A percentile compares a stretch with the other conserved stretches of the same genome.
phyloP scores from a whole-genome alignment of 2,329 filamentous ascomycete species.

The Aspergillus sp. region DNA sequence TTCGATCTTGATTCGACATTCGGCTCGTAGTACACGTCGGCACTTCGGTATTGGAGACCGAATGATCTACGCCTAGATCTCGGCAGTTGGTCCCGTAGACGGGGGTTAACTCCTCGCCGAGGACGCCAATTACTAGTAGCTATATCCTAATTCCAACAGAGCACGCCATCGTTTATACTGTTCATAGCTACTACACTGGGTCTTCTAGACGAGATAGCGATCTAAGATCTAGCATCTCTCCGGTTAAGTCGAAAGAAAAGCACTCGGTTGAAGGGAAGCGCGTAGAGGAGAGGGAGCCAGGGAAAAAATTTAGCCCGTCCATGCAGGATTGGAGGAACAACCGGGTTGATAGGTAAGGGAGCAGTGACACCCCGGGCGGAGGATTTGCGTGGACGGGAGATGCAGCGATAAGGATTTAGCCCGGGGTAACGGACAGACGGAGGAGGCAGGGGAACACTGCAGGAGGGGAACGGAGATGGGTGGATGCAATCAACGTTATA shows the following conservation, averaged over 20 bases:
- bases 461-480: neutral
- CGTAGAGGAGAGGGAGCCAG: neutral
- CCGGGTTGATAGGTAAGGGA: neutral
- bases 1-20: neutral
- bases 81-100: neutral
- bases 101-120: neutral
- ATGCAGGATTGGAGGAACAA: neutral
- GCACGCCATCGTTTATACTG: neutral
- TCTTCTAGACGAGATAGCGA: neutral
- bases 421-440: slow-evolving; percentile 7
- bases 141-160: neutral
- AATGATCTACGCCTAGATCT: neutral
- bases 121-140: neutral
- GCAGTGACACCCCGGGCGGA: slow-evolving; percentile 1
- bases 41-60: neutral
- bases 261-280: slow-evolving; percentile 6
- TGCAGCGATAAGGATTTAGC: slow-evolving; percentile 6
- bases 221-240: neutral
- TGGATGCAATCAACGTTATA: neutral
- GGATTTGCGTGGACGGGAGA: neutral
- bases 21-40: neutral
- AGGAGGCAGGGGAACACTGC: neutral
- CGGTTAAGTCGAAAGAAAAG: neutral
- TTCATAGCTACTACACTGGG: neutral
- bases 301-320: slow-evolving; percentile 12